A percentile compares a stretch with the other conserved stretches of the same genome.
phyloP scores from a whole-genome alignment of 2,329 filamentous ascomycete species.

The Atkinsonella hypoxylon region DNA sequence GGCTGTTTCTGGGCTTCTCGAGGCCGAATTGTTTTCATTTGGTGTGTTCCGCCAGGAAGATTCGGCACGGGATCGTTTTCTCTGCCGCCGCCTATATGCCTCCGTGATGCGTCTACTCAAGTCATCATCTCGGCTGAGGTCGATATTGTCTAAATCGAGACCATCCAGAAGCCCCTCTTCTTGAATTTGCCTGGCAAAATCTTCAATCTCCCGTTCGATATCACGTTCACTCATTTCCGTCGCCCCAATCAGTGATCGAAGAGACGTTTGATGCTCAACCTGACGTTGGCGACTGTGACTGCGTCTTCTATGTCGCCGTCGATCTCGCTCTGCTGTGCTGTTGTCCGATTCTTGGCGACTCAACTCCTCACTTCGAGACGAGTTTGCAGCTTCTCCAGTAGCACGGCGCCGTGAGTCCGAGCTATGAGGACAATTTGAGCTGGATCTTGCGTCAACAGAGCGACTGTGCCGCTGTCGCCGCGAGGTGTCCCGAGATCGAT shows the following conservation, averaged over 20 bases:
- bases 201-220: constrained; percentile 79
- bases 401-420: constrained; percentile 19
- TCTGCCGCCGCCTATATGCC: constrained; percentile 69
- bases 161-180: constrained; percentile 81
- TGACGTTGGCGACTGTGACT: constrained; percentile 43
- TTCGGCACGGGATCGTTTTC: constrained; percentile 42
- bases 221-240: constrained; percentile 66
- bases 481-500: constrained; percentile 19
- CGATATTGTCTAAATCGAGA: constrained; percentile 78
- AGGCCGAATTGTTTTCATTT: constrained; percentile 30
- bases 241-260: constrained; percentile 72
- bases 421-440: constrained; percentile 19
- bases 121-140: constrained; percentile 74
- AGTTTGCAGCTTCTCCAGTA: constrained; percentile 11
- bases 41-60: constrained; percentile 13
- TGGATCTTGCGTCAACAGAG: constrained; percentile 21
- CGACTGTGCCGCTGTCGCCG: constrained; percentile 22
- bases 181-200: constrained; percentile 79
- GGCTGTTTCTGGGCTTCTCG: constrained; percentile 18
- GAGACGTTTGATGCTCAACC: constrained; percentile 79
- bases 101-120: constrained; percentile 84
- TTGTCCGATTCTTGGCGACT: constrained; percentile 21
- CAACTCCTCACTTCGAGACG: constrained; percentile 15
- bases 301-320: constrained; percentile 22
- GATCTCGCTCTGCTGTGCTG: constrained; percentile 23